Conservation (phyloP, 805 yeast genomes). For the Clavispora phyllophila region DNA sequence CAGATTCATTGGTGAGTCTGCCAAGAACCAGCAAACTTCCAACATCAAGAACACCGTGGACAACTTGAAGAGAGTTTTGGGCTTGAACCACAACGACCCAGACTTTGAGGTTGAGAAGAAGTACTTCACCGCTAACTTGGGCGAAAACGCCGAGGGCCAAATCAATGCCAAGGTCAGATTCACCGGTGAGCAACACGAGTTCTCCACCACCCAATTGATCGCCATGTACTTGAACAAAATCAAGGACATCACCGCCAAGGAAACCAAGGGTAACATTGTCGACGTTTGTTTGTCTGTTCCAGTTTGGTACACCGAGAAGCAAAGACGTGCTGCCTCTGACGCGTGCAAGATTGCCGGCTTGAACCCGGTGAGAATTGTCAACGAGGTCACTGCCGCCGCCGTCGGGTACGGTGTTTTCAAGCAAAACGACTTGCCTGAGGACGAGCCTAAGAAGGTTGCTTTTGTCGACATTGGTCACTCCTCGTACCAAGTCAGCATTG, state of each 20-base stretch:
- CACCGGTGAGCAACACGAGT: conserved; percentile 71
- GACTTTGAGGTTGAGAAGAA: conserved; percentile 71
- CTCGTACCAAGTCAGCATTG: conserved; percentile 83
- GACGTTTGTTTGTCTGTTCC: conserved; percentile 96
- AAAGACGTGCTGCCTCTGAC: conserved; percentile 93
- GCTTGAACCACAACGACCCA: conserved; percentile 68
- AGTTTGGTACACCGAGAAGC: conserved; percentile 93
- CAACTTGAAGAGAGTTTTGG: conserved; percentile 88
- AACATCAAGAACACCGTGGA: conserved; percentile 95
- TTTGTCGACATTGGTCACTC: conserved; percentile 98
- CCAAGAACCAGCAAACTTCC: conserved; percentile 94
- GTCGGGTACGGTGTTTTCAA: conserved; percentile 99
- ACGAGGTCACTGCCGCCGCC: conserved; percentile 98
- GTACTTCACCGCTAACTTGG: conserved; percentile 69
- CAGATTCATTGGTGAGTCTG: conserved; percentile 93
- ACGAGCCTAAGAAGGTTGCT: conserved; percentile 83
- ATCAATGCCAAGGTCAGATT: conserved; percentile 84
- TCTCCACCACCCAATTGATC: conserved; percentile 83
- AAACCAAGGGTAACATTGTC: conserved; percentile 73
- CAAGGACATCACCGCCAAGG: conserved; percentile 72
- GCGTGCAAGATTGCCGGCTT: conserved; percentile 95
- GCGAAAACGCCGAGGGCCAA: conserved; percentile 63
- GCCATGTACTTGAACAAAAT: conserved; percentile 95
- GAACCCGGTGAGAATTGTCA: conserved; percentile 96
- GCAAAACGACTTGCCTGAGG: conserved; percentile 88